A percentile compares a stretch with the other conserved stretches of the same genome.
Conservation (phyloP, 192 early-diverging fungal genomes). For the Mortierella hygrophila region DNA sequence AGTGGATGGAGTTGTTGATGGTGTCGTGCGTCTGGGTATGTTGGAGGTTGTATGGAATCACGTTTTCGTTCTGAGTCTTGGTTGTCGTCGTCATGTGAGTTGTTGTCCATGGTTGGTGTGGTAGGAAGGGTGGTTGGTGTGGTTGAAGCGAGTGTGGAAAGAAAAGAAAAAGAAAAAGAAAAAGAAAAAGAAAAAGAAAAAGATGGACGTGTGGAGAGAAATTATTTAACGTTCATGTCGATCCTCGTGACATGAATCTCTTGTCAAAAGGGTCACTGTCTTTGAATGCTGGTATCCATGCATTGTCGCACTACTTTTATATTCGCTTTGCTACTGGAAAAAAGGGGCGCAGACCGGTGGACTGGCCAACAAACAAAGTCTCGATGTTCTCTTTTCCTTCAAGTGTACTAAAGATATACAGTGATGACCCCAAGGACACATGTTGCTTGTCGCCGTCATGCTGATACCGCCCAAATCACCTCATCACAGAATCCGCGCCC, state of each 20-base stretch:
- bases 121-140: constrained; percentile 1
- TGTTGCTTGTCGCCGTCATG: background rate
- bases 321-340: no score
- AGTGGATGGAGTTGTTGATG: constrained; percentile 23
- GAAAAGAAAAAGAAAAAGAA: background rate
- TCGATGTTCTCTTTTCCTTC: background rate
- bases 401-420: background rate
- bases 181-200: background rate
- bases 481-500: background rate
- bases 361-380: background rate
- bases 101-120: background rate
- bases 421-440: background rate
- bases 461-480: background rate
- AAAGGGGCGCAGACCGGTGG: background rate
- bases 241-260: background rate
- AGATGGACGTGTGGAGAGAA: background rate
- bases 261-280: no score
- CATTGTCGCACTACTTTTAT: no score
- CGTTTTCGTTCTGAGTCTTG: background rate
- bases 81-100: background rate
- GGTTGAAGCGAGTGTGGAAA: background rate
- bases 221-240: background rate
- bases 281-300: no score
- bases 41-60: background rate
- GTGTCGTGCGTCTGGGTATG: background rate